A percentile compares a stretch with the other conserved stretches of the same genome.
phyloP scores from a whole-genome alignment of 306 rosid species.

The Spatholobus suberectus region DNA sequence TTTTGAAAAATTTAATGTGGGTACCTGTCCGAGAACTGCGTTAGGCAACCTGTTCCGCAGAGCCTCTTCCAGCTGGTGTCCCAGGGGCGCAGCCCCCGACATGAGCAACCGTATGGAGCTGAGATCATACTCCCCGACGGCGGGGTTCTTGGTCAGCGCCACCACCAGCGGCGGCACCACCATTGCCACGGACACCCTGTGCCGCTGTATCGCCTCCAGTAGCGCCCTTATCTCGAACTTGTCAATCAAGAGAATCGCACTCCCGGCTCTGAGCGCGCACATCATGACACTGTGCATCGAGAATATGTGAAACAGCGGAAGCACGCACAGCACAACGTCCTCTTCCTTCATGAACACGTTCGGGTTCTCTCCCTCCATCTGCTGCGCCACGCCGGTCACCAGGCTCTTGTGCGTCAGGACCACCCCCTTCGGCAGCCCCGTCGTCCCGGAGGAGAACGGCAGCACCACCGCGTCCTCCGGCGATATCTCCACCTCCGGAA shows the following conservation, averaged over 20 bases:
- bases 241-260: constrained; percentile 56
- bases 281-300: constrained; percentile 63
- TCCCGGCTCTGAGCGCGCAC: constrained; percentile 58
- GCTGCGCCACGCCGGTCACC: constrained; percentile 64
- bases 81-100: constrained; percentile 80
- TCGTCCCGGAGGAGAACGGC: constrained; percentile 84
- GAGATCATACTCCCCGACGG: constrained; percentile 61
- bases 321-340: constrained; percentile 71
- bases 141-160: constrained; percentile 66
- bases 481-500: constrained; percentile 39
- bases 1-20: too few species aligned
- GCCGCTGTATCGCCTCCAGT: constrained; percentile 48
- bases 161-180: constrained; percentile 81
- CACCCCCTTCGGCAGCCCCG: constrained; percentile 82
- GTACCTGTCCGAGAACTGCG: constrained; percentile 78
- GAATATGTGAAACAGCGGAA: constrained; percentile 74
- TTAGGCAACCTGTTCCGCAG: constrained; percentile 57
- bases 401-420: constrained; percentile 69
- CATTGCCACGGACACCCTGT: constrained; percentile 65
- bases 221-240: constrained; percentile 66
- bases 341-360: constrained; percentile 52
- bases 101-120: constrained; percentile 61
- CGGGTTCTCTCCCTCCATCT: constrained; percentile 80
- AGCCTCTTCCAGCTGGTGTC: constrained; percentile 69
- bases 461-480: constrained; percentile 60